Conservation (phyloP, 352 stramenopile species). For the Pythium diclinum region DNA sequence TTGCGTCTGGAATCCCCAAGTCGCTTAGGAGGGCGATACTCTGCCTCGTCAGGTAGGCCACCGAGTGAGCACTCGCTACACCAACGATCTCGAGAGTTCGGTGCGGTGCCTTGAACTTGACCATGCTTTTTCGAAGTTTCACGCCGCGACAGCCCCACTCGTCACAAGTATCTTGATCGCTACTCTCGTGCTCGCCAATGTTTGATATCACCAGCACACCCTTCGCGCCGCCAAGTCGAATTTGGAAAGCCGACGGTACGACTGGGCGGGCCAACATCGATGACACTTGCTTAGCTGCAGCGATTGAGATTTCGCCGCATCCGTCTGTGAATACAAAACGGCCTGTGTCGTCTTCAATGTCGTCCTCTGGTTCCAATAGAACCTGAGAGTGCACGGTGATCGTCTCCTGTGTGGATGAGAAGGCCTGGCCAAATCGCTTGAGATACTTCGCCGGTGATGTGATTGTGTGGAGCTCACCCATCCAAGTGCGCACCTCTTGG, state of each 20-base stretch:
- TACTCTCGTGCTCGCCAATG: background rate
- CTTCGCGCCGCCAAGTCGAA: conserved; percentile 70
- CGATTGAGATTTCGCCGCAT: conserved; percentile 54
- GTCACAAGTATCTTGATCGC: background rate
- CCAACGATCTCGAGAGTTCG: conserved; percentile 71
- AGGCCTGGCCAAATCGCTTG: conserved; percentile 72
- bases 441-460: conserved; percentile 64
- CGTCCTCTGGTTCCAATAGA: conserved; percentile 41
- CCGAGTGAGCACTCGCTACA: conserved; percentile 39
- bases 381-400: conserved; percentile 43
- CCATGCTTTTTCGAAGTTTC: conserved; percentile 63
- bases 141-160: conserved; percentile 1
- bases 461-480: conserved; percentile 57
- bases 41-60: conserved; percentile 71
- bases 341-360: conserved; percentile 37
- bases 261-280: conserved; percentile 34
- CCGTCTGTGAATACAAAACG: conserved; percentile 66
- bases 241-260: conserved; percentile 69
- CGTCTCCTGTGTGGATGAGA: conserved; percentile 60
- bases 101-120: conserved; percentile 61
- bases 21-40: conserved; percentile 71
- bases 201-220: conserved; percentile 70
- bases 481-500: conserved; percentile 44
- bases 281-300: conserved; percentile 39
- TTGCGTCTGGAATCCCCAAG: conserved; percentile 51